Percentiles rank a stretch among this genome's conserved stretches.
phyloP scores from a whole-genome alignment of 164 flowering plant genomes.

The Chloranthus sessilifolius region DNA sequence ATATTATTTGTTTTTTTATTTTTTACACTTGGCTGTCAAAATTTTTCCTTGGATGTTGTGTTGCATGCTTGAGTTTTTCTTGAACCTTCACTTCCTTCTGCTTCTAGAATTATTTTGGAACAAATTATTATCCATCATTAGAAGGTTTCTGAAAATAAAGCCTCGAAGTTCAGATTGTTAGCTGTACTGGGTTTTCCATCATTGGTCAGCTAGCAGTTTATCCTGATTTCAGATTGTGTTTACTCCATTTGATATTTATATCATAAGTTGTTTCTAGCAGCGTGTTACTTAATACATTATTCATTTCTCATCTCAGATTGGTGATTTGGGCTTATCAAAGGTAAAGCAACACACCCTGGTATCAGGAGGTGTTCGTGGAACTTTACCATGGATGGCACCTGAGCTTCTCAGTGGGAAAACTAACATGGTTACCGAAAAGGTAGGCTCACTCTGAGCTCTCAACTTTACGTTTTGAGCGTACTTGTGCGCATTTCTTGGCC shows the following conservation, averaged over 20 bases:
- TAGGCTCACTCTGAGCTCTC: constrained; percentile 16
- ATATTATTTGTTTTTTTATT: too few species aligned
- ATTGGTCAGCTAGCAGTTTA: too few species aligned
- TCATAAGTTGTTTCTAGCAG: too few species aligned
- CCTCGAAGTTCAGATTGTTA: too few species aligned
- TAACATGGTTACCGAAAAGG: constrained; percentile 93
- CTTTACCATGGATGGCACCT: constrained; percentile 99
- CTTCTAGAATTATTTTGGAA: too few species aligned
- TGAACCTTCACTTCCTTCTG: too few species aligned
- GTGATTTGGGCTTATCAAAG: constrained; percentile 91
- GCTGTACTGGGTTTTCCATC: too few species aligned
- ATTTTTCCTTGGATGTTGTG: not conserved
- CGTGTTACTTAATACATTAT: constrained; percentile 15
- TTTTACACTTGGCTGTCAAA: too few species aligned
- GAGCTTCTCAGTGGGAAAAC: constrained; percentile 94
- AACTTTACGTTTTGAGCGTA: not conserved
- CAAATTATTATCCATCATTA: too few species aligned
- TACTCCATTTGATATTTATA: too few species aligned
- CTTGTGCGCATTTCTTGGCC: not conserved
- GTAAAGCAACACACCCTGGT: constrained; percentile 90
- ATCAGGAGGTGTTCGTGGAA: constrained; percentile 97
- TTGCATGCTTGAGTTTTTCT: not conserved
- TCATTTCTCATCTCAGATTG: constrained; percentile 48
- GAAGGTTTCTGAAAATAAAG: too few species aligned
- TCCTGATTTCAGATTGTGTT: too few species aligned